These are phyloP conservation scores for Phaeosphaeriaceae sp. DNA, from an alignment of 2,329 filamentous ascomycete genomes.

Conservation along the genomic window DNA sequence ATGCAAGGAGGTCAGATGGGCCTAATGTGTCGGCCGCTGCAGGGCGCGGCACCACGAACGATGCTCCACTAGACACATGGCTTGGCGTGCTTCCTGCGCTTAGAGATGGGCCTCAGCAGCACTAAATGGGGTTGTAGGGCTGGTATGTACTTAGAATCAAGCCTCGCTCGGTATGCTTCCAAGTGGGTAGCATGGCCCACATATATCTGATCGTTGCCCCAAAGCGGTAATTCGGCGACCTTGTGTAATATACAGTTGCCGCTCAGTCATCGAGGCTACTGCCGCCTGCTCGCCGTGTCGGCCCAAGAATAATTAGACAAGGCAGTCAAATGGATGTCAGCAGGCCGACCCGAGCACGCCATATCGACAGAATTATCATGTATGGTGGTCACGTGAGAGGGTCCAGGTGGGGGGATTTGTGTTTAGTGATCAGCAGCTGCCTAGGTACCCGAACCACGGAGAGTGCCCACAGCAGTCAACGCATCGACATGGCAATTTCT, in stretches of 20 bases:
- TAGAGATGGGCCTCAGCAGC: slow-evolving; percentile 11
- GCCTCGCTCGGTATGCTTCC: neutral
- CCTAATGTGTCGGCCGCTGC: slow-evolving; percentile 5
- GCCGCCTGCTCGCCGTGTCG: no score
- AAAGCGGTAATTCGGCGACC: neutral
- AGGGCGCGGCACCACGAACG: slow-evolving; percentile 4
- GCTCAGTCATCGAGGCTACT: neutral
- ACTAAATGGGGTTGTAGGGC: neutral
- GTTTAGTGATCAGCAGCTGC: neutral
- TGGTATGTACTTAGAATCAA: no score
- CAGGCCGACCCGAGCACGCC: neutral
- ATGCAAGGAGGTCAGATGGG: neutral
- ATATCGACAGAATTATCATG: neutral
- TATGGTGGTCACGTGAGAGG: neutral
- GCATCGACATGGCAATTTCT: no score
- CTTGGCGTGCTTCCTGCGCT: slow-evolving; percentile 16
- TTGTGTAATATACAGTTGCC: neutral
- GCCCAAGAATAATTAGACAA: neutral
- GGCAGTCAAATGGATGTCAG: neutral
- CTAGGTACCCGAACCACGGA: no score
- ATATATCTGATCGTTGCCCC: neutral
- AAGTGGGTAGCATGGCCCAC: neutral
- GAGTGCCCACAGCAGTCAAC: no score
- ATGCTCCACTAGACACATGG: slow-evolving; percentile 16
- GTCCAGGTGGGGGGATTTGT: neutral